Base-by-base conservation (phyloP, 225 moss, liverwort and hornwort genomes). In the Straminergon stramineum region DNA sequence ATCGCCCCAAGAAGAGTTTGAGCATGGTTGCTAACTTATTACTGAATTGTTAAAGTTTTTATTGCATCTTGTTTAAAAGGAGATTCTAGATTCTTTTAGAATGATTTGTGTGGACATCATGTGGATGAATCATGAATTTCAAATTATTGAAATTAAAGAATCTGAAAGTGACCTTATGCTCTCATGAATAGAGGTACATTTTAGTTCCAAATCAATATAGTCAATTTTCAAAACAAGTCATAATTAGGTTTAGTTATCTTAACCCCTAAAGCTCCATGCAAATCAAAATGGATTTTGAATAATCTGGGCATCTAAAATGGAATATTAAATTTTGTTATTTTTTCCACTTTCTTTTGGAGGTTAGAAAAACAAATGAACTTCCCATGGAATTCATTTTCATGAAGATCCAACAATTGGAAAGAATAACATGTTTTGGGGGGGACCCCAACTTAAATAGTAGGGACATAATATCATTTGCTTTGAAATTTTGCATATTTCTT, bases 401-500 rank as follows among this genome's bases (percentile, higher is more conserved):
- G 1, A 52, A 32, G 52, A 52, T 34, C 2, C 2, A 34, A 34
- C 0, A 52, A 0, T 76, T 76, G 7, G 28, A 34, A 52, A 52
- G 19, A 48, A 74, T 6, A 27, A 18, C 6, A 1, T 30, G 12
- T 31, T 75, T 48, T 6, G 9, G 48, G 9, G 48, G 48, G 15
- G 19, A 11, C 10, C 1, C 7, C 2, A 45, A 19, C 4, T 31
- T 0, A 7, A 0, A 3, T 0, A 74, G 0, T 1, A 21, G 0
- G 0, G 21, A 21, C 2, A 0, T 8, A 32, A 20, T 3, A 32
- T 76, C 13, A 75, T 51, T 52, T 20, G 34, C 7, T 51, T 34
- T 52, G 5, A 76, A 75, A 76, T 11, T 32, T 52, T 20, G 5
- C 7, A 19, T 7, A 32, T 4, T 20, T 52, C 15, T 13, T 52